Evolutionary conservation across 2,329 filamentous ascomycete species (phyloP).

Genomic region (Diaporthe citriasiana): DNA sequence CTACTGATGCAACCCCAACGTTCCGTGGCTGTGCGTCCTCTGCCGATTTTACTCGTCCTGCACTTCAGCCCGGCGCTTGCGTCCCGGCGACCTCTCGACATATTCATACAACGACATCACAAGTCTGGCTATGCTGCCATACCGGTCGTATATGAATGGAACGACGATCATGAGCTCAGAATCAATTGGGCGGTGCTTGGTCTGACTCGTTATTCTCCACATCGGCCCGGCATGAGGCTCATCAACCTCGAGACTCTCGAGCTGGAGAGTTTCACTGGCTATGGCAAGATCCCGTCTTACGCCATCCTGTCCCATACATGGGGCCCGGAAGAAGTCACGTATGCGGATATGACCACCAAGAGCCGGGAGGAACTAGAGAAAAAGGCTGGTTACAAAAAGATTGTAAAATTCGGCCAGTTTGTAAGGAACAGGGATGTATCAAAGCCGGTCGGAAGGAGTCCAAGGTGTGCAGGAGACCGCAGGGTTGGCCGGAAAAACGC

Average conservation of each 20-base stretch:
- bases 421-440: neutral
- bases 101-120: neutral
- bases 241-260: constrained; percentile 27
- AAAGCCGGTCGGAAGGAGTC: neutral
- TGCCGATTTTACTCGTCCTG: constrained; percentile 3
- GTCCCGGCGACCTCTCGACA: constrained; percentile 10
- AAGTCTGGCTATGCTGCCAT: neutral
- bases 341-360: constrained; percentile 4
- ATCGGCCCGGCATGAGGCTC: constrained; percentile 29
- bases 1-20: neutral
- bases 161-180: no score
- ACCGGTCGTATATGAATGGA: neutral
- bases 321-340: constrained; percentile 25
- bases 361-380: neutral
- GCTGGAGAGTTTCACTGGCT: constrained; percentile 28
- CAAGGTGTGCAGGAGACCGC: neutral
- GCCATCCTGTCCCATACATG: constrained; percentile 34
- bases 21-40: constrained; percentile 20
- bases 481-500: constrained; percentile 1
- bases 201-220: neutral
- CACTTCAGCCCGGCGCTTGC: neutral
- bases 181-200: constrained; percentile 3
- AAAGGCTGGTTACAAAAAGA: constrained; percentile 24
- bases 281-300: constrained; percentile 26
- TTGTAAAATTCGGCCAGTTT: constrained; percentile 25